Base-by-base conservation (phyloP, 169 alveolate genomes). In the Cryptosporidium sp. region DNA sequence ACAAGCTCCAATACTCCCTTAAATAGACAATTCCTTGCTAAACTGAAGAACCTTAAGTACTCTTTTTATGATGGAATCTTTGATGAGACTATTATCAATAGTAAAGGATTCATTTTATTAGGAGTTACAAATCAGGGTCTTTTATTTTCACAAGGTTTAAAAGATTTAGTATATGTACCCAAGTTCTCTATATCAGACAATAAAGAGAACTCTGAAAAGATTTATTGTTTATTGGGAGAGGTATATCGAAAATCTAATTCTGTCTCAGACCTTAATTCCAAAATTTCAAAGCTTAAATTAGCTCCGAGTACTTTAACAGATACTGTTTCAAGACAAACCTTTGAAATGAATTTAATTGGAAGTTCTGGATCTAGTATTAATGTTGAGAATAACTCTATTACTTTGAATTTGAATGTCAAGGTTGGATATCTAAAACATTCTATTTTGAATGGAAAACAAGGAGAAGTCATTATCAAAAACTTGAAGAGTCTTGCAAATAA, bases 111-210 rank as follows among this genome's bases (percentile, higher is more conserved):
- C 33, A 65, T 18, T 33, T 37, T 65, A 5, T 33, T 65, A 3
- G 72, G 51, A 65, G 72, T 65, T 3, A 35, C 72, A 35, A 35
- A 26, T 7, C 67, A 70, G 29, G 84, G 84, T 10, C 67, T 70
- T 4, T 45, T 70, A 44, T 65, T 65, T 21, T 65, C 72, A n/a
- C 12, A 65, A 35, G 8, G 3, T 5, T 1, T 65, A 0, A 39
- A 12, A 21, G 86, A 73, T 29, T 44, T 73, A 2, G 14, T 73
- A 10, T 56, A 56, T 44, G 72, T 80, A 0, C 18, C 89, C 48
- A 80, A 53, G 29, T 33, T 23, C 35, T 21, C 61, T 37, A 80
- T 80, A 18, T 80, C 89, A 31, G 89, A 80, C n/a, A 45, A 42
- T 33, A 65, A 62, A 4, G 42, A 60, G 6, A 62, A 80, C 35